Percentiles rank a stretch among this genome's conserved stretches.
These are phyloP conservation scores for Trametes pubescens DNA, from an alignment of 1,284 basidiomycete species.

Conservation along the genomic window DNA sequence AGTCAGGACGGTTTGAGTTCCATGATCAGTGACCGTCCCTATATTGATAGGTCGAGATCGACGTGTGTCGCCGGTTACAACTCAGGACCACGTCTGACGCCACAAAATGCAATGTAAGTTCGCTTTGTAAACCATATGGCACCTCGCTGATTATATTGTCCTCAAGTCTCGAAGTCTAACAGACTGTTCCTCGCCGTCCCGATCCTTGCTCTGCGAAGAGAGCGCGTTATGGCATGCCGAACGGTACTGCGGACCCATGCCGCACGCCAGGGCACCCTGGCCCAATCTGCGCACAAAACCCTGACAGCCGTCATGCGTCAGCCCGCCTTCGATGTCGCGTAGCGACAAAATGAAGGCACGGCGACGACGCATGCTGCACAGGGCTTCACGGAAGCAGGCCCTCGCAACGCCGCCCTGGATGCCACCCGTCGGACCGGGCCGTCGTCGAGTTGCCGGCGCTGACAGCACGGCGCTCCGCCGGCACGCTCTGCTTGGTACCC, in stretches of 20 bases:
- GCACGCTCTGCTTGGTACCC: too few species aligned
- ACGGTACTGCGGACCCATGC: neutral
- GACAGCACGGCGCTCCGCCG: neutral
- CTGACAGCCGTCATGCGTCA: neutral
- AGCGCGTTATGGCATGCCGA: neutral
- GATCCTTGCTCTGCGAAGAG: neutral
- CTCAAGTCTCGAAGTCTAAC: too few species aligned
- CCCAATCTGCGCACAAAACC: neutral
- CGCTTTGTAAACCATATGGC: too few species aligned
- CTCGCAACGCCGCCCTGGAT: slow-evolving; percentile 2
- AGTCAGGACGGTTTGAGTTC: too few species aligned
- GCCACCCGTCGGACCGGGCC: slow-evolving; percentile 6
- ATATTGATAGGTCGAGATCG: neutral
- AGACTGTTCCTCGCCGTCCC: too few species aligned
- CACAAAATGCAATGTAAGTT: too few species aligned
- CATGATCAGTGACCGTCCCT: too few species aligned
- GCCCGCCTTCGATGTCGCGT: neutral
- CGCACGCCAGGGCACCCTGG: neutral
- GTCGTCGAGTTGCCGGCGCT: slow-evolving; percentile 22
- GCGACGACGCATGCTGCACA: neutral
- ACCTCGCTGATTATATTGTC: too few species aligned
- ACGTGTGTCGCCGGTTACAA: neutral
- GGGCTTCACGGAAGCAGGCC: neutral
- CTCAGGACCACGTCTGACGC: too few species aligned
- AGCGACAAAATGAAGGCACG: slow-evolving; percentile 5